These are phyloP conservation scores for Acacia acuminata DNA, from an alignment of 306 rosid species.

Conservation along the genomic window DNA sequence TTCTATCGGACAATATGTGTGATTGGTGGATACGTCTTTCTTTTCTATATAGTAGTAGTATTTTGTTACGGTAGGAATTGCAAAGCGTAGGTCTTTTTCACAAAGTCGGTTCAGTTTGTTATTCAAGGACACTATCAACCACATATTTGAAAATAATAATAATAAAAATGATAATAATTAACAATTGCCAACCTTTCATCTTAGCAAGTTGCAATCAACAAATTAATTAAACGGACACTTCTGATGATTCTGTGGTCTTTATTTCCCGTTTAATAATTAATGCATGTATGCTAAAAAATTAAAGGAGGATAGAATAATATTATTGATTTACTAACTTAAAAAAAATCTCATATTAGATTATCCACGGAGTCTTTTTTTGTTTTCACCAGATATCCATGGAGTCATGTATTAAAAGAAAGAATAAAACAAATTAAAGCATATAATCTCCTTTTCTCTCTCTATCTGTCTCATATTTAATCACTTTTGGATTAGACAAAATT, in stretches of 20 bases:
- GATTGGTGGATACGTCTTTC: not conserved
- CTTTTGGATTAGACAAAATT: not conserved
- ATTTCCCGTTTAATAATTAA: not conserved
- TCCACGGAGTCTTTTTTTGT: not conserved
- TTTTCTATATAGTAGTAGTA: too few species aligned
- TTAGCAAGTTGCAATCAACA: not conserved
- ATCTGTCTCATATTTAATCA: not conserved
- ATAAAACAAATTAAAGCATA: not conserved
- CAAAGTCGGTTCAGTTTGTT: not conserved
- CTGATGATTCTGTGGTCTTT: not conserved
- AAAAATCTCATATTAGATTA: not conserved
- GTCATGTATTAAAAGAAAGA: not conserved
- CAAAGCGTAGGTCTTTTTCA: not conserved
- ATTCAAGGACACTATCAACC: not conserved
- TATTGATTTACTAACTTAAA: conserved; percentile 4
- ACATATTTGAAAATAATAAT: not conserved
- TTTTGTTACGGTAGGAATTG: not conserved
- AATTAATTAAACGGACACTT: not conserved
- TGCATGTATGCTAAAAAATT: not conserved
- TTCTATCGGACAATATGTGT: not conserved
- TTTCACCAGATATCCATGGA: not conserved
- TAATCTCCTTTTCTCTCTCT: not conserved
- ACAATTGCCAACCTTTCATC: not conserved
- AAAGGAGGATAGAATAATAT: conserved; percentile 1
- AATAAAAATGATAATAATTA: not conserved